Conservation (phyloP, 1,284 basidiomycete species). For the Marasmius fiardii region DNA sequence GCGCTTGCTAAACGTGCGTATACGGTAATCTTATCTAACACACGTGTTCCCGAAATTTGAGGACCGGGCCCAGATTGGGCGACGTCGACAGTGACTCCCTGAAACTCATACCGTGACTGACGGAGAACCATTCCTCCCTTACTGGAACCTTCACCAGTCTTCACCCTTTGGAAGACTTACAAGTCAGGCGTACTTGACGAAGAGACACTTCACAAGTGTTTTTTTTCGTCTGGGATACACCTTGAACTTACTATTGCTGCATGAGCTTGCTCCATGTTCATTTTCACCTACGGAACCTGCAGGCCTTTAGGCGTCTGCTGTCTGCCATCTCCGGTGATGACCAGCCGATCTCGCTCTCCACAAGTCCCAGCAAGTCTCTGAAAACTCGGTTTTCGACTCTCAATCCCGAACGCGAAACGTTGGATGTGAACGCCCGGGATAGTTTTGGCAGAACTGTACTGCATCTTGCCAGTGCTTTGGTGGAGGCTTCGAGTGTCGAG, state of each 20-base stretch:
- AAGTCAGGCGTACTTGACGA: constrained; percentile 4
- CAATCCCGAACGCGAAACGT: constrained; percentile 24
- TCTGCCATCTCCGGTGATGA: constrained; percentile 41
- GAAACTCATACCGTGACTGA: background rate
- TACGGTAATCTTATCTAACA: background rate
- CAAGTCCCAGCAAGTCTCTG: constrained; percentile 63
- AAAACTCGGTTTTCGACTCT: constrained; percentile 42
- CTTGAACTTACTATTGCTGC: background rate
- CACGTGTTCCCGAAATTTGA: background rate
- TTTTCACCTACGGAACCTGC: constrained; percentile 73
- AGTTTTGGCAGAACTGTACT: constrained; percentile 76
- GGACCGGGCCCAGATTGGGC: background rate
- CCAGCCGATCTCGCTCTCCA: constrained; percentile 26
- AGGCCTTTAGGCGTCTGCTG: constrained; percentile 80
- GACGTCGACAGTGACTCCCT: background rate
- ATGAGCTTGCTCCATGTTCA: constrained; percentile 68
- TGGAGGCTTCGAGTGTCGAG: constrained; percentile 57
- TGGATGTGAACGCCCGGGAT: constrained; percentile 76
- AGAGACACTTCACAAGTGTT: background rate
- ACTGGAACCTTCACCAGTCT: background rate
- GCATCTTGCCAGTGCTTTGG: constrained; percentile 74
- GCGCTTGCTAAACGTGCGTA: background rate
- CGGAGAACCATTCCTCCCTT: background rate
- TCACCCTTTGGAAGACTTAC: background rate
- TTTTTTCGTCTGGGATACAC: constrained; percentile 2